phyloP scores from a whole-genome alignment of 441 rosid genomes.

The Kokia cookei region DNA sequence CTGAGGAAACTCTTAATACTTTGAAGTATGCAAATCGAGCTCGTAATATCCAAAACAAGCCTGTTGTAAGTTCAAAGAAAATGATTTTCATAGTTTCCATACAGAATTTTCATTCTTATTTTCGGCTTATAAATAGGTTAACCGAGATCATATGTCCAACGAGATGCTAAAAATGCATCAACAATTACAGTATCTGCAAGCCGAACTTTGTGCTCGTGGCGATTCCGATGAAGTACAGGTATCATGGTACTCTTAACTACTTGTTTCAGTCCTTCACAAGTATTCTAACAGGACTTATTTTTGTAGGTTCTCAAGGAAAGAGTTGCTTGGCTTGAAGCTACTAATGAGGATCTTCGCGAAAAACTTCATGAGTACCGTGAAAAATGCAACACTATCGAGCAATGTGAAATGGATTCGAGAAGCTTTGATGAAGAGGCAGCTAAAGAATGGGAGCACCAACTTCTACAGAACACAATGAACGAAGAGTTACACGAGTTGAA shows the following conservation, averaged over 20 bases:
- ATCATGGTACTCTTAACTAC: conserved; percentile 10
- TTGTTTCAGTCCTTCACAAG: background rate
- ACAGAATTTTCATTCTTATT: background rate
- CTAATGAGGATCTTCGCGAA: conserved; percentile 87
- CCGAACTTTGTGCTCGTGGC: conserved; percentile 88
- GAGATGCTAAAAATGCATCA: conserved; percentile 99
- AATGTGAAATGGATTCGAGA: conserved; percentile 69
- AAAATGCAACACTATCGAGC: conserved; percentile 54
- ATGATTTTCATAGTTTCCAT: background rate
- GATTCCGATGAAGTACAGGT: conserved; percentile 89
- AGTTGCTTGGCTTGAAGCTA: conserved; percentile 91
- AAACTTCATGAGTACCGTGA: conserved; percentile 83
- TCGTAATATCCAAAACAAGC: conserved; percentile 94
- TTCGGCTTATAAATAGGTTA: conserved; percentile 44
- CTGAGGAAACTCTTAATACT: conserved; percentile 98
- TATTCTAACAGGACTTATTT: conserved; percentile 7
- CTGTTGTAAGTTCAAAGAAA: conserved; percentile 61
- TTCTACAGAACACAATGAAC: conserved; percentile 88
- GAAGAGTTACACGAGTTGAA: conserved; percentile 90
- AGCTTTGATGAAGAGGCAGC: conserved; percentile 84
- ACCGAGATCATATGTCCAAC: conserved; percentile 92
- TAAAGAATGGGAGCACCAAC: conserved; percentile 95
- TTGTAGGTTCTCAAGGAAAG: conserved; percentile 80
- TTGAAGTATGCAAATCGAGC: conserved; percentile 98
- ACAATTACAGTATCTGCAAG: conserved; percentile 87